Evolutionary conservation across 371 early-diverging fungal species (phyloP), one percentile per base, ranked within the genome.

Genomic region (Mortierella sp.): DNA sequence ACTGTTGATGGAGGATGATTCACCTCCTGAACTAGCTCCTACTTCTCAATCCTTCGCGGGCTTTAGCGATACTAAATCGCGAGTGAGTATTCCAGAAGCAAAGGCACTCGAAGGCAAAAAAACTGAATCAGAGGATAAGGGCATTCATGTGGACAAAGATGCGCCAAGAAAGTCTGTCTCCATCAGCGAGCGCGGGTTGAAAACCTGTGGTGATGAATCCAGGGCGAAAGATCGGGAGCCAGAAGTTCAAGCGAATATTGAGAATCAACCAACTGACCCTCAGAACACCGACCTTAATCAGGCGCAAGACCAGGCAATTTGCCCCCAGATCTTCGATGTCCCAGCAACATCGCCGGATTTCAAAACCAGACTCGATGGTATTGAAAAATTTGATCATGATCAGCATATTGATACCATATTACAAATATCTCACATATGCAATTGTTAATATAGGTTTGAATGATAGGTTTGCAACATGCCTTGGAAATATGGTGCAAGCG

Each of bases 401-500:
- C n/a, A n/a, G n/a, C n/a, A n/a, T n/a, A n/a, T n/a, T n/a, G 19
- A 1, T 34, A 10, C 13, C 12, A 8, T 53, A 5, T 1, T 9
- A 26, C 8, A 22, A 4, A 42, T 40, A 45, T 45, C 45, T 45
- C 45, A 45, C 45, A 17, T 9, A 45, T 0, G n/a, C 51, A 22
- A 35, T 54, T 23, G 15, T 10, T 10, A 8, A 4, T 22, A 1
- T 49, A 64, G 64, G 42, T 28, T n/a, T 64, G 8, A 17, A 34
- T 1, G 19, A 5, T 17, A 10, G 31, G 10, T 59, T 70, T 32
- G 35, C 51, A 12, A 28, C 42, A 12, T 64, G 64, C 0, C 42
- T 72, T 55, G 43, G 58, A 29, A 40, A 56, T 8, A 70, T 70
- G 71, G 43, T 64, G 31, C 66, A 66, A 13, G 66, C 72, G 1